phyloP scores from a whole-genome alignment of 768 basidiomycete genomes.

The Mycena floridula region DNA sequence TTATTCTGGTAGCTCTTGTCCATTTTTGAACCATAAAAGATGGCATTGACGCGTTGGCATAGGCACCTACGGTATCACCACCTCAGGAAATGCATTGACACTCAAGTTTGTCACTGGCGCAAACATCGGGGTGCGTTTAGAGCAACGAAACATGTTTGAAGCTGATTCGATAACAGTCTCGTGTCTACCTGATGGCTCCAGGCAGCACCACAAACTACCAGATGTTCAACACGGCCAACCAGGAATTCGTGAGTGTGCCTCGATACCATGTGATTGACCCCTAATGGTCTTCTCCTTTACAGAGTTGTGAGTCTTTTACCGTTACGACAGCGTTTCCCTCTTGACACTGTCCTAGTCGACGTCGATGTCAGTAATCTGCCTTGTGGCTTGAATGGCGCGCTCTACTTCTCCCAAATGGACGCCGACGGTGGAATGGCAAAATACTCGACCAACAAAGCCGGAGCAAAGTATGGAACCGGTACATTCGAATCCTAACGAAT shows the following conservation, averaged over 20 bases:
- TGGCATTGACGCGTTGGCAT: slow-evolving; percentile 3
- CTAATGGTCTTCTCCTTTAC: too few relatives aligned
- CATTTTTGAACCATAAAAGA: neutral
- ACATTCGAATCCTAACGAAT: too few relatives aligned
- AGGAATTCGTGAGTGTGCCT: too few relatives aligned
- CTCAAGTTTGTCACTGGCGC: slow-evolving; percentile 25
- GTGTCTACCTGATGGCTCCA: slow-evolving; percentile 26
- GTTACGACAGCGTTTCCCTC: too few relatives aligned
- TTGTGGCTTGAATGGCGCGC: slow-evolving; percentile 42
- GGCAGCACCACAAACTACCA: slow-evolving; percentile 23
- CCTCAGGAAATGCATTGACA: slow-evolving; percentile 22
- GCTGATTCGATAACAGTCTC: too few relatives aligned
- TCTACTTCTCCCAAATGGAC: slow-evolving; percentile 42
- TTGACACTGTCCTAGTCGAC: slow-evolving; percentile 42
- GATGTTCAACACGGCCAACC: slow-evolving; percentile 23
- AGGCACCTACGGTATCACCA: slow-evolving; percentile 31
- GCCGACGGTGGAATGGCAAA: slow-evolving; percentile 44
- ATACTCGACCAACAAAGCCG: slow-evolving; percentile 49
- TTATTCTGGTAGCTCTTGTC: slow-evolving; percentile 7
- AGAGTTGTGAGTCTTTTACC: too few relatives aligned
- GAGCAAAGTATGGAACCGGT: slow-evolving; percentile 51
- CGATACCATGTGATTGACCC: too few relatives aligned
- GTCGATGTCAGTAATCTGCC: slow-evolving; percentile 41
- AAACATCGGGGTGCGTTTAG: slow-evolving; percentile 11
- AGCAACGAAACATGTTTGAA: too few relatives aligned